These are phyloP conservation scores for Sedum album DNA, from an alignment of 164 flowering plant species.

Conservation along the genomic window DNA sequence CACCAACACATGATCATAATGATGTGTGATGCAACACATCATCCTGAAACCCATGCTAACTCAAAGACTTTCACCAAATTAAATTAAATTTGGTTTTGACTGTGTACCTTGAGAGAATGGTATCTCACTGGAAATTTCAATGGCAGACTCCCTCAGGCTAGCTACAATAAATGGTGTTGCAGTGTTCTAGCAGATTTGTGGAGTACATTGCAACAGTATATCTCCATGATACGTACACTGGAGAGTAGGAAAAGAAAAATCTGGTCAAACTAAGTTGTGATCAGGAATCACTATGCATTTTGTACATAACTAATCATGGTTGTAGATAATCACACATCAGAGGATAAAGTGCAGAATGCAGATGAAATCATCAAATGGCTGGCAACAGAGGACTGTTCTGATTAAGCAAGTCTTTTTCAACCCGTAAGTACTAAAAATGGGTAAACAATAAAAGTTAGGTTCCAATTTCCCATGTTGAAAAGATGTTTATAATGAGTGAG, in stretches of 20 bases:
- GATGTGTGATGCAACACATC: no score
- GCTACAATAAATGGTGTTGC: neutral
- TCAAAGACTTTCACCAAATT: neutral
- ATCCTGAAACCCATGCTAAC: neutral
- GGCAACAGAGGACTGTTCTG: neutral
- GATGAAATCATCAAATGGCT: neutral
- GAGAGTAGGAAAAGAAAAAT: neutral
- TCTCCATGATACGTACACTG: neutral
- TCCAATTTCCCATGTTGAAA: neutral
- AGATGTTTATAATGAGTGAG: constrained; percentile 1
- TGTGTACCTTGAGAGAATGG: constrained; percentile 1
- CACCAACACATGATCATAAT: neutral
- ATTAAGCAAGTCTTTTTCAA: neutral
- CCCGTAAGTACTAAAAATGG: neutral
- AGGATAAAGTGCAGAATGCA: no score
- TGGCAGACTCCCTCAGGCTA: neutral
- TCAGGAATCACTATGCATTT: neutral
- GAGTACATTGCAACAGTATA: neutral
- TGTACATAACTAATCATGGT: neutral
- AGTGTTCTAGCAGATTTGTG: neutral
- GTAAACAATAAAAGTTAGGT: neutral
- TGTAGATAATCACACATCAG: no score
- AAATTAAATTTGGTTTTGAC: neutral
- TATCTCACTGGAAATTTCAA: neutral
- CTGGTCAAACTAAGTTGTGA: neutral